Conservation (phyloP, 129 eudicot species). For the Scalesia atractyloides region DNA sequence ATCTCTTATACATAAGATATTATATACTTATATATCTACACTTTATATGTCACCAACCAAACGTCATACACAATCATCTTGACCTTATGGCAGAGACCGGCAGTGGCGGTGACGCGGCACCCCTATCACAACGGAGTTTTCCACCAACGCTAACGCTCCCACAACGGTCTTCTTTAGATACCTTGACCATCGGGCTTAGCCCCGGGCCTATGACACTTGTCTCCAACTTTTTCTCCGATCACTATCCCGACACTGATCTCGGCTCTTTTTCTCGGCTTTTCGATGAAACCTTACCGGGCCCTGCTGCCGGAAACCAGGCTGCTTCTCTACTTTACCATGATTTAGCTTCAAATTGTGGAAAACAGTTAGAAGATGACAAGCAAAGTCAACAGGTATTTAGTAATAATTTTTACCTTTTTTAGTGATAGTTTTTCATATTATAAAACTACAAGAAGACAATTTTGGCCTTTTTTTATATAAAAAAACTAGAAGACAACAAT, state of each 20-base stretch:
- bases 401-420: not conserved
- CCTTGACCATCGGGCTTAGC: constrained; percentile 19
- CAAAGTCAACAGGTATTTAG: not conserved
- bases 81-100: constrained; percentile 6
- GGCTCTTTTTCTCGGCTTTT: constrained; percentile 27
- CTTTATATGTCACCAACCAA: constrained; percentile 10
- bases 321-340: constrained; percentile 4
- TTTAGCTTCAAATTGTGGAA: not conserved
- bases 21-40: constrained; percentile 11
- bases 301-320: not conserved
- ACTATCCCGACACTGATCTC: constrained; percentile 27
- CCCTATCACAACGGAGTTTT: constrained; percentile 3
- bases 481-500: too few relatives aligned
- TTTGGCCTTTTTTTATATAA: too few relatives aligned
- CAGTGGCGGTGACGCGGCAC: not conserved
- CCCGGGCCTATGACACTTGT: constrained; percentile 43
- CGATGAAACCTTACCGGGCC: constrained; percentile 17
- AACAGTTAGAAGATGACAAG: not conserved
- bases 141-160: constrained; percentile 30
- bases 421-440: not conserved
- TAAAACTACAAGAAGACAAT: not conserved
- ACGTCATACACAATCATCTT: constrained; percentile 3
- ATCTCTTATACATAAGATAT: not conserved
- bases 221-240: constrained; percentile 35
- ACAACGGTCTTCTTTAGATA: constrained; percentile 11